Evolutionary conservation across 176 grass and related monocot species (phyloP).

Genomic region (Aegilops speltoides): DNA sequence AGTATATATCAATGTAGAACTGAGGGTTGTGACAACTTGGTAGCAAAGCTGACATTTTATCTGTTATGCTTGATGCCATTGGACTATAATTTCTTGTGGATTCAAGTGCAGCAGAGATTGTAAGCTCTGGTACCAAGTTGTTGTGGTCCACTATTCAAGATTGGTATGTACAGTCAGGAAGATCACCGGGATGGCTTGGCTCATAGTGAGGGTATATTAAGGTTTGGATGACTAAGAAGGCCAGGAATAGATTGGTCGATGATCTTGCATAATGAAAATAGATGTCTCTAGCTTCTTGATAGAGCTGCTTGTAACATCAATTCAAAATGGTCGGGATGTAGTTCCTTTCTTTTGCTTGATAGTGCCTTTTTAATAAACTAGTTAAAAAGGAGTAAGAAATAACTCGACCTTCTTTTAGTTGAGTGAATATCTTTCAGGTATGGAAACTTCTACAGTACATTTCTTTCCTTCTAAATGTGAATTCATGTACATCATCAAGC

Average conservation of each 20-base stretch:
- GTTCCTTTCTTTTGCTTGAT: no score
- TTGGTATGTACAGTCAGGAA: background rate
- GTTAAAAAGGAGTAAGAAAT: no score
- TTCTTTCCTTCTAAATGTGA: no score
- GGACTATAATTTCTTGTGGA: background rate
- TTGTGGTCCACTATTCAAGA: background rate
- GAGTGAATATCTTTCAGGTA: no score
- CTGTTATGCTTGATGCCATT: background rate
- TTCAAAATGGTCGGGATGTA: background rate
- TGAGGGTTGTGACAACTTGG: background rate
- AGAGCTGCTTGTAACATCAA: background rate
- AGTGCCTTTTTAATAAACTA: no score
- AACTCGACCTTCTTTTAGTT: no score
- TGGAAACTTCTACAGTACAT: no score
- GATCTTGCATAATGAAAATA: background rate
- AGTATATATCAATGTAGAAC: background rate
- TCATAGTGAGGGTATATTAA: background rate
- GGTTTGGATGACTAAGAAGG: background rate
- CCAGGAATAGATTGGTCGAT: background rate
- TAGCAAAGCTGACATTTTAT: background rate
- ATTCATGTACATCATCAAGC: no score
- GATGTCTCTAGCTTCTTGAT: background rate
- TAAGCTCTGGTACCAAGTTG: background rate
- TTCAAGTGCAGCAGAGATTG: background rate
- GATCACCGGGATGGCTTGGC: background rate